phyloP scores from a whole-genome alignment of 73 alveolate genomes.

The Paramecium primaurelia region DNA sequence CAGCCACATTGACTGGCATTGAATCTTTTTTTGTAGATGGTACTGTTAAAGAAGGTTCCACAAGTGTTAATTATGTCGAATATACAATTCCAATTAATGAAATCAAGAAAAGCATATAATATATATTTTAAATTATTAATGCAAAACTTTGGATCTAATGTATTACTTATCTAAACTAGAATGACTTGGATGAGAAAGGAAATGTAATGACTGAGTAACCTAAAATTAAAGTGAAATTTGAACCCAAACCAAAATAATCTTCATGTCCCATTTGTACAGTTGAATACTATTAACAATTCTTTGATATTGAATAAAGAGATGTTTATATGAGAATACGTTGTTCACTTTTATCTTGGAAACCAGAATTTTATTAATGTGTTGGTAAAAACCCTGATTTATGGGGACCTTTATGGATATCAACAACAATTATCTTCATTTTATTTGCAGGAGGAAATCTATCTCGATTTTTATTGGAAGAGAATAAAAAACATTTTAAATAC shows the following conservation, averaged over 20 bases:
- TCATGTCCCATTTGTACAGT: background rate
- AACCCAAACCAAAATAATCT: background rate
- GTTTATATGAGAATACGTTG: background rate
- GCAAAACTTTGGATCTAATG: constrained; percentile 13
- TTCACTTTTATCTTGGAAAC: constrained; percentile 6
- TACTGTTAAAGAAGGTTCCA: background rate
- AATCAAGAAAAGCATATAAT: background rate
- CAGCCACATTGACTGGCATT: constrained; percentile 36
- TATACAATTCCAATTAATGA: background rate
- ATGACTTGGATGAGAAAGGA: constrained; percentile 8
- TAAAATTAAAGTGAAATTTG: background rate
- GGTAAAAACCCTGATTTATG: constrained; percentile 70
- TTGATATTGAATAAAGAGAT: background rate
- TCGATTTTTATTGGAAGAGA: constrained; percentile 51
- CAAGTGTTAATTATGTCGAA: background rate
- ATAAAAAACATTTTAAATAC: constrained; percentile 43
- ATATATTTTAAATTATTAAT: background rate
- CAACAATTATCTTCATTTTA: constrained; percentile 70
- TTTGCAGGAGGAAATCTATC: constrained; percentile 78
- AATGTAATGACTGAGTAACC: background rate
- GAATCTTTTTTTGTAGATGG: background rate
- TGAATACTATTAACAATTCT: background rate
- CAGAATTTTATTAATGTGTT: background rate
- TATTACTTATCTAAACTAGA: background rate
- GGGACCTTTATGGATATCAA: constrained; percentile 82